phyloP scores from a whole-genome alignment of 306 rosid genomes.

The Prunus fruticosa region DNA sequence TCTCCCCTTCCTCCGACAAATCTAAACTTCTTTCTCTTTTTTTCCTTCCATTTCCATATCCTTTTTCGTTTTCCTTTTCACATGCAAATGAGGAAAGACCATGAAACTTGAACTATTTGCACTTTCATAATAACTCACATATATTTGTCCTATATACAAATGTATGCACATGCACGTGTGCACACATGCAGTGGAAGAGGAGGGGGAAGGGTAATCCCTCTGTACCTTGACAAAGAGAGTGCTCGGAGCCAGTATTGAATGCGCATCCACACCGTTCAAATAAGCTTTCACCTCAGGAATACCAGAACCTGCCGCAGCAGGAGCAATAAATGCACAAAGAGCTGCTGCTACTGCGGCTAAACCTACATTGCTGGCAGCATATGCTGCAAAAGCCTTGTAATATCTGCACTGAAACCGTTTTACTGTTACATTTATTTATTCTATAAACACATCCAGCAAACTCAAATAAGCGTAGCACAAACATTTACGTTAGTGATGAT shows the following conservation, averaged over 20 bases:
- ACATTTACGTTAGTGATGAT: background rate
- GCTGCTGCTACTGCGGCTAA: constrained; percentile 58
- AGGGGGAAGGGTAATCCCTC: background rate
- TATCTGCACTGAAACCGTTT: constrained; percentile 52
- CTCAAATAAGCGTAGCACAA: background rate
- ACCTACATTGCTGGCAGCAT: constrained; percentile 47
- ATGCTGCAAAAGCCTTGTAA: constrained; percentile 53
- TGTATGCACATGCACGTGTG: background rate
- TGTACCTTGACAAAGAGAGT: constrained; percentile 84
- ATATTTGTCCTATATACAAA: background rate
- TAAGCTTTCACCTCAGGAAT: constrained; percentile 95
- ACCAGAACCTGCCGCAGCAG: constrained; percentile 96
- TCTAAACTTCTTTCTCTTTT: too few species aligned
- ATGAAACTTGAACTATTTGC: too few species aligned
- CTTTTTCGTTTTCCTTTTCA: too few species aligned
- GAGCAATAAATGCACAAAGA: constrained; percentile 73
- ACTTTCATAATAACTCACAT: background rate
- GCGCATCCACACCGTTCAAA: constrained; percentile 77
- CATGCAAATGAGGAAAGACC: too few species aligned
- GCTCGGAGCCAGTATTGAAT: constrained; percentile 74
- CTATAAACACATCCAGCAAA: background rate
- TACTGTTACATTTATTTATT: constrained; percentile 22
- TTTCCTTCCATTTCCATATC: too few species aligned
- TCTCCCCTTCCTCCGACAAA: too few species aligned
- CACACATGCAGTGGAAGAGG: background rate